phyloP scores from a whole-genome alignment of 306 rosid species.

The Dryas octopetala region DNA sequence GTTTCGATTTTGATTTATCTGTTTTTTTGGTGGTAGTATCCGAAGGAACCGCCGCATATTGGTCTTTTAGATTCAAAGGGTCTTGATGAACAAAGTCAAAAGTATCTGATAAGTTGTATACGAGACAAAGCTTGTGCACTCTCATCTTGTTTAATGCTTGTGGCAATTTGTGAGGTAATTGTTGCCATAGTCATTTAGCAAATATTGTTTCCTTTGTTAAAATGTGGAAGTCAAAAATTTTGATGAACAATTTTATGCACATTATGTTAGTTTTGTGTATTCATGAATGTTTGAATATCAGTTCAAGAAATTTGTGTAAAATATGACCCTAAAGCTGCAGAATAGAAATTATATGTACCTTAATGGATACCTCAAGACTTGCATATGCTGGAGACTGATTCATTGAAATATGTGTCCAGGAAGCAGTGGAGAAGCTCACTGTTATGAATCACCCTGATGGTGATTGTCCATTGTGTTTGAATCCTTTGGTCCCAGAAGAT shows the following conservation, averaged over 20 bases:
- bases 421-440: conserved; percentile 76
- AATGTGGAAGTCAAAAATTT: too few species aligned
- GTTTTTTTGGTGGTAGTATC: conserved; percentile 49
- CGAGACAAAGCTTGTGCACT: conserved; percentile 54
- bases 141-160: conserved; percentile 66
- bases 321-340: neutral
- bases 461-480: conserved; percentile 78
- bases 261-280: neutral
- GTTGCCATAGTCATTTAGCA: conserved; percentile 10
- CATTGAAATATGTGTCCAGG: conserved; percentile 48
- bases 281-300: neutral
- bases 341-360: neutral
- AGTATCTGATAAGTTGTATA: conserved; percentile 38
- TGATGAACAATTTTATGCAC: neutral
- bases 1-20: neutral
- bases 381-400: neutral
- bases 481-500: conserved; percentile 58
- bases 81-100: conserved; percentile 61
- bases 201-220: conserved; percentile 7
- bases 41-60: conserved; percentile 60
- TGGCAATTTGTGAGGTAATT: conserved; percentile 76
- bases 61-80: conserved; percentile 64
- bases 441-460: conserved; percentile 92
- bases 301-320: neutral
- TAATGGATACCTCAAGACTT: neutral